phyloP scores from a whole-genome alignment of 1,284 basidiomycete species.

The Ustilago loliicola region DNA sequence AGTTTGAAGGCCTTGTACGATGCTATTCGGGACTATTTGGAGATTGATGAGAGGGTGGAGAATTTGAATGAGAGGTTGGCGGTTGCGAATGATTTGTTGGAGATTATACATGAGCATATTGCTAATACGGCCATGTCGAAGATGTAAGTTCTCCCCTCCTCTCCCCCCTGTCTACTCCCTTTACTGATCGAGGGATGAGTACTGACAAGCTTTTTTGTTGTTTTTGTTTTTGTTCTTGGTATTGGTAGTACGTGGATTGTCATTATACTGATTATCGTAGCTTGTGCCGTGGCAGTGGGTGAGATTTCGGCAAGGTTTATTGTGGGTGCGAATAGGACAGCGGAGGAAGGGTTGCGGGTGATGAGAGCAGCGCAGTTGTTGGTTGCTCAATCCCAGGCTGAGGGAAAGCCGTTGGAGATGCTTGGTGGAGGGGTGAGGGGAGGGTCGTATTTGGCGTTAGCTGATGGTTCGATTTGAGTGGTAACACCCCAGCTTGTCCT shows the following conservation, averaged over 20 bases:
- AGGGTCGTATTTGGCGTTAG: background rate
- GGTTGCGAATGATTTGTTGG: slow-evolving; percentile 79
- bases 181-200: background rate
- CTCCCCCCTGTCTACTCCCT: background rate
- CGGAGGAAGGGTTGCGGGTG: slow-evolving; percentile 29
- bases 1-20: slow-evolving; percentile 89
- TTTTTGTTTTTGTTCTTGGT: background rate
- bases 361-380: slow-evolving; percentile 4
- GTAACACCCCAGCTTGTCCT: too few species aligned
- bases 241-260: slow-evolving; percentile 82
- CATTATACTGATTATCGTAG: slow-evolving; percentile 92
- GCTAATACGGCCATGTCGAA: slow-evolving; percentile 85
- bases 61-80: slow-evolving; percentile 89
- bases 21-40: slow-evolving; percentile 93
- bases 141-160: slow-evolving; percentile 49
- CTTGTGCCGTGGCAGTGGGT: slow-evolving; percentile 86
- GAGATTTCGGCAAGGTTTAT: slow-evolving; percentile 86
- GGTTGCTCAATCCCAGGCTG: background rate
- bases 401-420: background rate
- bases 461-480: background rate
- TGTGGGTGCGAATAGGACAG: slow-evolving; percentile 71
- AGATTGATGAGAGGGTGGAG: slow-evolving; percentile 86
- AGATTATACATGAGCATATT: slow-evolving; percentile 90
- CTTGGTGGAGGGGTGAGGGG: background rate
- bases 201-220: background rate